Evolutionary conservation across 345 rosid genomes (phyloP).

Genomic region (Excoecaria agallocha): DNA sequence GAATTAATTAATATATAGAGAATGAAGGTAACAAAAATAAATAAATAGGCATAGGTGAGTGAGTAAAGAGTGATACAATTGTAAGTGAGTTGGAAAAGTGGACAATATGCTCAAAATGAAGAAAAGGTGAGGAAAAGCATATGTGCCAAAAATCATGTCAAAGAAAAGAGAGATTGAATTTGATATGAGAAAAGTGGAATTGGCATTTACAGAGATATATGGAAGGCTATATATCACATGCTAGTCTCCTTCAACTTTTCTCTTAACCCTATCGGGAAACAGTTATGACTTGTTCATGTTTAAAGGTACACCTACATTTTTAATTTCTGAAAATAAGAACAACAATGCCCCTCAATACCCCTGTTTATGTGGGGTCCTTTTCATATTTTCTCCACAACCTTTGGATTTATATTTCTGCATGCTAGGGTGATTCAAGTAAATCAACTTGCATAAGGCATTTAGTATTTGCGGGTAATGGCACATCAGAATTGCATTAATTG

Average conservation of each 20-base stretch:
- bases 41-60: too few relatives aligned
- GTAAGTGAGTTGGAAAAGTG: slow-evolving; percentile 15
- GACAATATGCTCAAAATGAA: neutral
- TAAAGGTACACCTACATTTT: neutral
- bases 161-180: neutral
- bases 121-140: neutral
- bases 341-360: neutral
- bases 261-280: slow-evolving; percentile 16
- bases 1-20: too few relatives aligned
- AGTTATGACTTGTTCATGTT: slow-evolving; percentile 4
- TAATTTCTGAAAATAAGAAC: neutral
- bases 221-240: slow-evolving; percentile 14
- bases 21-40: too few relatives aligned
- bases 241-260: slow-evolving; percentile 18
- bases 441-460: too few relatives aligned
- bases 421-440: too few relatives aligned
- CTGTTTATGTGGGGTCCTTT: too few relatives aligned
- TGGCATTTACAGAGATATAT: slow-evolving; percentile 15
- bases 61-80: neutral
- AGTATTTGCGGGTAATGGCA: too few relatives aligned
- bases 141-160: neutral
- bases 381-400: too few relatives aligned
- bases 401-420: too few relatives aligned
- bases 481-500: too few relatives aligned
- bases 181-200: slow-evolving; percentile 2